phyloP scores from a whole-genome alignment of 169 alveolate genomes.

The Cardiosporidium cionae region DNA sequence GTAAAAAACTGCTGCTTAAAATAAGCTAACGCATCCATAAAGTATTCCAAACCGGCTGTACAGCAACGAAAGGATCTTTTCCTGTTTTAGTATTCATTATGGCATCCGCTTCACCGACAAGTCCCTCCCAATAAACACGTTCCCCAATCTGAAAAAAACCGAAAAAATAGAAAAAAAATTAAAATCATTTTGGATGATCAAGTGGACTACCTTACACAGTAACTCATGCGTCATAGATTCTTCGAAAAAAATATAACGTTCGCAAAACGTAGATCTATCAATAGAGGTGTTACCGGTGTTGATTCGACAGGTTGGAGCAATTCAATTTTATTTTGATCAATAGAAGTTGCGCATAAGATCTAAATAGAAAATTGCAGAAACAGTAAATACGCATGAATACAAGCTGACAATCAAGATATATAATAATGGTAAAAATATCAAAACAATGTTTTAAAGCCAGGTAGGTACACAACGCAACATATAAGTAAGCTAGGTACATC shows the following conservation, averaged over 20 bases:
- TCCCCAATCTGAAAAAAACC: constrained; percentile 29
- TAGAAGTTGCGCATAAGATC: constrained; percentile 3
- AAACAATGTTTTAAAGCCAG: no score
- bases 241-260: background rate
- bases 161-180: no score
- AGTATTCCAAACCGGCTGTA: constrained; percentile 19
- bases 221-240: background rate
- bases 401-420: no score
- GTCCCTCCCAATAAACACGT: constrained; percentile 9
- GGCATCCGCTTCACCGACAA: constrained; percentile 34
- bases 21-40: background rate
- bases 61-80: constrained; percentile 41
- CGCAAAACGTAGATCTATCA: background rate
- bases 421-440: no score
- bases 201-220: background rate
- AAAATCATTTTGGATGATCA: background rate
- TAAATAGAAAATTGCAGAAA: no score
- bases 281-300: background rate
- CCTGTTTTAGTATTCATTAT: constrained; percentile 37
- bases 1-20: background rate
- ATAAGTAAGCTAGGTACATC: no score
- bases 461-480: no score
- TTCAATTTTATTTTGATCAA: background rate
- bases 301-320: constrained; percentile 5
- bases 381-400: no score